Percentiles rank a stretch among this genome's conserved stretches.
phyloP scores from a whole-genome alignment of 176 grass and related monocot species.

The Triticum timopheevii region DNA sequence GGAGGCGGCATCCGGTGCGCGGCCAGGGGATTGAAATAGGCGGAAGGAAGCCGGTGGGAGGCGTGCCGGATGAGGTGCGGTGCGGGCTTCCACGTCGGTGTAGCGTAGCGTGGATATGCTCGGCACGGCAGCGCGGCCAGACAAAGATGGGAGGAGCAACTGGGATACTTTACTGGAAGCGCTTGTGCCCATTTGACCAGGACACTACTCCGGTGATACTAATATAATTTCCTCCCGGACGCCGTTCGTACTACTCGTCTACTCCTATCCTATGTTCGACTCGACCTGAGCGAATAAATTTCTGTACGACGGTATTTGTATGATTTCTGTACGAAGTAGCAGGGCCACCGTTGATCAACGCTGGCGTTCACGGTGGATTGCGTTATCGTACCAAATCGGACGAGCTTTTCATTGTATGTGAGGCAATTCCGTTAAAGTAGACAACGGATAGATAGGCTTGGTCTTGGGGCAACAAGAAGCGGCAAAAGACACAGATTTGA shows the following conservation, averaged over 20 bases:
- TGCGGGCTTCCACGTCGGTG: constrained; percentile 29
- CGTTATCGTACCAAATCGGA: too few relatives aligned
- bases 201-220: too few relatives aligned
- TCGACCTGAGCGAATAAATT: too few relatives aligned
- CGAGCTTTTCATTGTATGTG: too few relatives aligned
- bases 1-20: constrained; percentile 10
- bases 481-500: too few relatives aligned
- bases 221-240: too few relatives aligned
- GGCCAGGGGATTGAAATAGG: constrained; percentile 14
- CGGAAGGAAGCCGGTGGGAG: background rate
- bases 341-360: too few relatives aligned
- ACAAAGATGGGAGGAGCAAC: background rate
- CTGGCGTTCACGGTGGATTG: too few relatives aligned
- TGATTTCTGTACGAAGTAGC: too few relatives aligned
- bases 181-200: background rate
- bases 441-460: background rate
- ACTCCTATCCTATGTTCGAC: too few relatives aligned
- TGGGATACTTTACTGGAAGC: background rate
- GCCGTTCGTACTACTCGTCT: too few relatives aligned
- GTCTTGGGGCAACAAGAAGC: background rate
- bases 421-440: background rate
- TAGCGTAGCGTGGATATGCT: background rate
- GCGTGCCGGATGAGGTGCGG: background rate
- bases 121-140: constrained; percentile 6
- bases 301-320: too few relatives aligned